Evolutionary conservation across 2,329 filamentous ascomycete genomes (phyloP), one percentile per base, ranked within the genome.

Genomic region (Fragosphaeria purpurea): DNA sequence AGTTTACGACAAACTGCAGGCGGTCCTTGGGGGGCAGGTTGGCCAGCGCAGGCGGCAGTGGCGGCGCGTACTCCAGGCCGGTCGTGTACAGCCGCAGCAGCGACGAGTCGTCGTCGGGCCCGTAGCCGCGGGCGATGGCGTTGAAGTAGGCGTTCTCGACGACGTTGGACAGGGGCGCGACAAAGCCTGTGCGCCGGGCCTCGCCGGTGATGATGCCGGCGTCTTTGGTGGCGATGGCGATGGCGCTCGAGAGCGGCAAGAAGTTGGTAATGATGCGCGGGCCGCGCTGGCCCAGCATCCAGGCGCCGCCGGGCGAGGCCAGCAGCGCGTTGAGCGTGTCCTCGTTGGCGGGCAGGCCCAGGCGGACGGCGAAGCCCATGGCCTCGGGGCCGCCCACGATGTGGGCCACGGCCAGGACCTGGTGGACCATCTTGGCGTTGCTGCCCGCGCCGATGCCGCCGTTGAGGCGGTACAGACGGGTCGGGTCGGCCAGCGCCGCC

Each of bases 121-220:
- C 70, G 56, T 66, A 80, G 8, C 82, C 83, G 41, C 76, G 74
- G 31, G 75, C 69, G 7, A 85, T 63, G 11, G 74, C 79, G 33
- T 76, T 65, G 50, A 83, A 74, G 60, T 84, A 85, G 33, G 77
- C 71, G 62, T 85, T 80, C 64, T 86, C 83, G 9, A 82, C 81
- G 0, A 74, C 71, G 39, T 73, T 75, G 50, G 76, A 77, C 60
- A 87, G 75, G 0, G 79, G 79, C 1, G 75, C 75, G 0, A 80
- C 74, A 61, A 83, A 85, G 33, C 70, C 68, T 49, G 70, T 65
- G 41, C 76, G 68, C 22, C 80, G 70, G 1, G 81, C 80, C 52
- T 80, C 80, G 32, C 78, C 75, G 2, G 82, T 86, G 61, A 86
- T 84, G 64, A 86, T 86, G 46, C 76, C 73, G 60, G 70, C 68